Evolutionary conservation across 2,329 filamentous ascomycete genomes (phyloP).

Genomic region (Scedosporium dehoogii): DNA sequence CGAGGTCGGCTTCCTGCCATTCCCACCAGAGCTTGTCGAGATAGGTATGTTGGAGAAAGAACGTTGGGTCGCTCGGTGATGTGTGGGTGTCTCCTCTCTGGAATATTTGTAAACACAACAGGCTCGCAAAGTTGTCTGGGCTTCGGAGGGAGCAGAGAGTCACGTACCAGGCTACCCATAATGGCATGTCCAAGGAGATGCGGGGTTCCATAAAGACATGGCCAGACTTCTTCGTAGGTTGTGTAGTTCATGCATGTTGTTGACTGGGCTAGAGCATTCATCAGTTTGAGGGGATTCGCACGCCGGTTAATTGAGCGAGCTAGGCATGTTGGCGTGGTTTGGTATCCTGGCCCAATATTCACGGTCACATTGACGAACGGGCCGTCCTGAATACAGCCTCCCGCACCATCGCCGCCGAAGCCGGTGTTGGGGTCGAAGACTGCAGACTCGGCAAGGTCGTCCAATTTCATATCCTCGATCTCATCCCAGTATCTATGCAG

Average conservation of each 20-base stretch:
- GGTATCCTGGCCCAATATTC: background rate
- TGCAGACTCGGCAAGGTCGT: background rate
- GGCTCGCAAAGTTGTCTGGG: constrained; percentile 9
- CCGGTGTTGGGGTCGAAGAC: background rate
- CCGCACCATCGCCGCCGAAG: background rate
- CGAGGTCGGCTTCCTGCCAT: constrained; percentile 12
- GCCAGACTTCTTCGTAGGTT: constrained; percentile 12
- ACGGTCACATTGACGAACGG: background rate
- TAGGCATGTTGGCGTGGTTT: background rate
- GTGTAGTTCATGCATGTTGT: background rate
- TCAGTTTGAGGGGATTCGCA: no score
- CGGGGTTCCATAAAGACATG: constrained; percentile 8
- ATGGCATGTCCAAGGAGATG: no score
- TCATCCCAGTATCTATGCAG: background rate
- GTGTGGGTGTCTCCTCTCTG: constrained; percentile 6
- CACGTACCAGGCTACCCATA: no score
- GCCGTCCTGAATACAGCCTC: background rate
- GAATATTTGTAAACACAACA: constrained; percentile 7
- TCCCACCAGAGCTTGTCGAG: constrained; percentile 17
- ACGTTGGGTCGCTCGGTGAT: constrained; percentile 20
- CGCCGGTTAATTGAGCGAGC: background rate
- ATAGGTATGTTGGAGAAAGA: constrained; percentile 17
- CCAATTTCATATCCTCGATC: background rate
- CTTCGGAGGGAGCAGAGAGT: constrained; percentile 3
- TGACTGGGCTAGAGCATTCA: background rate